Base-by-base conservation (phyloP, 345 rosid species). In the Bruguiera sexangula region DNA sequence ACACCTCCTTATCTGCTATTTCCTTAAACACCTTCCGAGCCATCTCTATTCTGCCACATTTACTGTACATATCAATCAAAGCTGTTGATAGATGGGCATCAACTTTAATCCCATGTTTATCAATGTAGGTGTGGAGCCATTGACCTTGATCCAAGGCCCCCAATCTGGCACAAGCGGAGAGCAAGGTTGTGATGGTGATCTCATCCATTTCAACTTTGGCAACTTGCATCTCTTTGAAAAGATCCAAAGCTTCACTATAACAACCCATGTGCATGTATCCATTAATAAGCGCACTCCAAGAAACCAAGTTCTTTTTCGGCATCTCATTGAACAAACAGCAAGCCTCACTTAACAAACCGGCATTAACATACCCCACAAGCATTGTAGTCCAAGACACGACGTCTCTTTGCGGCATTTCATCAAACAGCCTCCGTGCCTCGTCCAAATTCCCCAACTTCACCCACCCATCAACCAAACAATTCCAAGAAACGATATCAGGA, bases 141-240 rank as follows among this genome's bases (percentile, higher is more conserved):
- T 63, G 60, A 54, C 78, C 78, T 59, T 75, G 78, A 48, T 75
- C 78, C 65, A 75, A 69, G 34, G 74, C 66, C 39, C 78, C 78
- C 60, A 65, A 51, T 48, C 62, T 29, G 29, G 78, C 54, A 69
- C 78, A 75, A 58, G 74, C 78, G 31, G 78, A 63, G 19, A 75
- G 69, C 37, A 69, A 24, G 60, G 63, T 69, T 20, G 70, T 69
- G 8, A 75, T 26, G 5, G 65, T 65, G 61, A 69, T 11, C 57
- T 50, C 52, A 16, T 75, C 74, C 69, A 65, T 57, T 46, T 58
- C 65, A 24, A 69, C 61, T 15, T 58, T 4, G 13, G 70, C 68
- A 26, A 21, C 32, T 50, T 75, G 78, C 74, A 75, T 69, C 73
- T 64, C 56, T 66, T 75, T 60, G 36, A 59, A 69, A 48, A 75